Evolutionary conservation across 2,329 filamentous ascomycete genomes (phyloP).

Genomic region (Colletotrichum sp.): DNA sequence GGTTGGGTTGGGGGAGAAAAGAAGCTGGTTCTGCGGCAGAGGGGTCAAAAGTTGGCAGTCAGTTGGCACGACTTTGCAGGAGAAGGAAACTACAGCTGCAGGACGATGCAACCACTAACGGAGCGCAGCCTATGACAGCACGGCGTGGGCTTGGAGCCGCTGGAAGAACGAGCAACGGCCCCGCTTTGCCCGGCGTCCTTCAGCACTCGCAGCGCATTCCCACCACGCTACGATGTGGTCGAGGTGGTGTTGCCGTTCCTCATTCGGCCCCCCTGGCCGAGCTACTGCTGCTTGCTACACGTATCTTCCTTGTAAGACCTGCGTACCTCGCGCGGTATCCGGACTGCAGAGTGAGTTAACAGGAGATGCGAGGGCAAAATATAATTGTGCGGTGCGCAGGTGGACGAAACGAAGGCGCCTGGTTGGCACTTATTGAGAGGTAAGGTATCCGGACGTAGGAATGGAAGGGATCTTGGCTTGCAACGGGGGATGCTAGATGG

Average conservation of each 20-base stretch:
- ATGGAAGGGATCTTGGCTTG: background rate
- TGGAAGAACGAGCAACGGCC: background rate
- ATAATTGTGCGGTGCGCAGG: background rate
- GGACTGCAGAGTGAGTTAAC: background rate
- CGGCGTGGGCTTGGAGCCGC: background rate
- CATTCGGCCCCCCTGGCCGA: constrained; percentile 7
- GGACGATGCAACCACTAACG: constrained; percentile 17
- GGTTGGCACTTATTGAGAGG: background rate
- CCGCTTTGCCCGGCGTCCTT: constrained; percentile 11
- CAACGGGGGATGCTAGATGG: background rate
- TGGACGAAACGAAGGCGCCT: background rate
- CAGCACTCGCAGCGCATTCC: background rate
- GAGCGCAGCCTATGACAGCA: background rate
- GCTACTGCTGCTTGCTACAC: constrained; percentile 9
- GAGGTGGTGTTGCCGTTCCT: background rate
- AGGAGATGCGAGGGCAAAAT: background rate
- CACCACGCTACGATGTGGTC: background rate
- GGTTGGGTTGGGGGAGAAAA: background rate
- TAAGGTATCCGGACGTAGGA: background rate
- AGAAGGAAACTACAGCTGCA: constrained; percentile 11
- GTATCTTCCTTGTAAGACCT: background rate
- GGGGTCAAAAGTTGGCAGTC: constrained; percentile 1
- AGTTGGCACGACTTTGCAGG: constrained; percentile 19
- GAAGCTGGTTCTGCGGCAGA: background rate
- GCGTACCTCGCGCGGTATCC: background rate